Percentiles rank a stretch among this genome's conserved stretches.
These are phyloP conservation scores for Lactarius indigo DNA, from an alignment of 768 basidiomycete genomes.

Conservation along the genomic window DNA sequence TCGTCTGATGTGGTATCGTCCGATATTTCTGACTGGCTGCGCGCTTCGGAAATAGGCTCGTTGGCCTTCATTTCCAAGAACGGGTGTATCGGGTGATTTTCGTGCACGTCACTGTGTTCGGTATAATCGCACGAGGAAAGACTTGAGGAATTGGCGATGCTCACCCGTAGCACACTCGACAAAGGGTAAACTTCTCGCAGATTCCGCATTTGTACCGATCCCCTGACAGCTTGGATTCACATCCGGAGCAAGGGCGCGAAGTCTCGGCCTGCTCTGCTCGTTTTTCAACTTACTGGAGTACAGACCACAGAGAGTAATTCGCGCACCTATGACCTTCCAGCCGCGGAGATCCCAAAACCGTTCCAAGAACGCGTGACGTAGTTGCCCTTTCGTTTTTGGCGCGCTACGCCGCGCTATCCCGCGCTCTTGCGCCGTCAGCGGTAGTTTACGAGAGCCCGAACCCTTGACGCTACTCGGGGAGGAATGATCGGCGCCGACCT, in stretches of 20 bases:
- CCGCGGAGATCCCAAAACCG: conserved; percentile 78
- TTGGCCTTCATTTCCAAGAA: conserved; percentile 80
- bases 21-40: conserved; percentile 39
- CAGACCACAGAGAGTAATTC: not conserved
- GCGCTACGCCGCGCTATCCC: conserved; percentile 57
- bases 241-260: conserved; percentile 73
- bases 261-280: conserved; percentile 69
- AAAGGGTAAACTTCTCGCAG: conserved; percentile 77
- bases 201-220: conserved; percentile 85
- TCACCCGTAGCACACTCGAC: conserved; percentile 79
- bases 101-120: conserved; percentile 70
- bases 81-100: conserved; percentile 84
- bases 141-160: conserved; percentile 17
- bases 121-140: conserved; percentile 10
- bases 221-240: conserved; percentile 53
- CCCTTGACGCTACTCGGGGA: conserved; percentile 41
- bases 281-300: not conserved
- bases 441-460: conserved; percentile 40
- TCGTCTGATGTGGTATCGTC: conserved; percentile 22
- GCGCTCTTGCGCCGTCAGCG: conserved; percentile 40
- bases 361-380: conserved; percentile 83
- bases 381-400: conserved; percentile 67
- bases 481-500: conserved; percentile 74
- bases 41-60: conserved; percentile 38
- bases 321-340: conserved; percentile 88